Base-by-base conservation (phyloP, 106 monocot genomes). In the Phalaenopsis aphrodite region DNA sequence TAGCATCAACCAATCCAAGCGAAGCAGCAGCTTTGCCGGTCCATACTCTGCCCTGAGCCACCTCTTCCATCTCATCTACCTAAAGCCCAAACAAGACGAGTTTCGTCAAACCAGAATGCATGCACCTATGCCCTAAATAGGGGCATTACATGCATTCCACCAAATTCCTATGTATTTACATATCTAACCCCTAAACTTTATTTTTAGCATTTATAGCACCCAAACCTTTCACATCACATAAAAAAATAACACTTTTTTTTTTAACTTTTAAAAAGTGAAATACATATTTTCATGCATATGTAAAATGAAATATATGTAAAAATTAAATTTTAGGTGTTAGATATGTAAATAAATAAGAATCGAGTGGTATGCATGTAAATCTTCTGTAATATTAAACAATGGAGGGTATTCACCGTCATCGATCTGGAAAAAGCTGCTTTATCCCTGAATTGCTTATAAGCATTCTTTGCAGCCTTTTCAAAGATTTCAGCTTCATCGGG, bases 11-110 rank as follows among this genome's bases (percentile, higher is more conserved):
- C 67, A 99, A 82, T 48, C 98, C 98, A 74, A 84, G 55, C 15
- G 94, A 87, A 46, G 85, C 83, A 78, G 93, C 94, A 87, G 88
- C 94, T 78, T 85, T 86, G 80, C 94, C 94, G 17, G 83, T 91
- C 98, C 98, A 99, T 45, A 99, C 94, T 78, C 94, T 84, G 56
- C 98, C 98, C 87, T 99, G 98, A 23, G 98, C 98, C 84, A 95
- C 84, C 78, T 78, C 80, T 77, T 99, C 98, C 98, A 99, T 99
- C 78, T 95, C 80, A 82, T 99, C 95, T 48, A 90, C 78, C 96
- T 96, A 85, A 30, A 47, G 72, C 1, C 78, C 56, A 81, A 10
- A 80, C 42, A 83, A 10, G 81, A 42, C 30, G 74, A 47, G 11
- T 41, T 75, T 39, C 37, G 39, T 69, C 17, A 42, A 57, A 23